Conservation (phyloP, 345 rosid genomes). For the Nasturtium officinale region DNA sequence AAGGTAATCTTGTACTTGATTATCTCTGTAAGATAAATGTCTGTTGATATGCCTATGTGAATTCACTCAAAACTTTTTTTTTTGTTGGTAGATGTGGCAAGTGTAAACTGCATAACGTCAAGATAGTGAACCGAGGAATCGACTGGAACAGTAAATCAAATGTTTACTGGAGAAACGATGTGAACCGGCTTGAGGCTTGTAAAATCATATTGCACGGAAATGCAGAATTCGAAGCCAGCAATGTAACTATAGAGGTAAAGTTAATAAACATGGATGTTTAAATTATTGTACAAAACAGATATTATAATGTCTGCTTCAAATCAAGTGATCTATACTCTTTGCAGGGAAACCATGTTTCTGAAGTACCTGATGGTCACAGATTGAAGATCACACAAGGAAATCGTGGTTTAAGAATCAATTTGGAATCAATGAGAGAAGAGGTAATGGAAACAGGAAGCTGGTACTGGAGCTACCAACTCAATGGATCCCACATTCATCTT, state of each 20-base stretch:
- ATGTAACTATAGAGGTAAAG: conserved; percentile 72
- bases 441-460: conserved; percentile 77
- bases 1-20: conserved; percentile 47
- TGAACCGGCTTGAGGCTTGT: conserved; percentile 62
- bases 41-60: not conserved
- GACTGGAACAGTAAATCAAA: conserved; percentile 74
- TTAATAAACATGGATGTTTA: not conserved
- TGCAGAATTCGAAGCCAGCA: conserved; percentile 86
- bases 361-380: conserved; percentile 81
- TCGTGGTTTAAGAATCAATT: conserved; percentile 58
- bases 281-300: not conserved
- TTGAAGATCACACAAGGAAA: conserved; percentile 64
- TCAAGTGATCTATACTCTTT: not conserved
- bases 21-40: conserved; percentile 12
- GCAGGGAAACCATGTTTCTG: conserved; percentile 86
- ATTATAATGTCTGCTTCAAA: conserved; percentile 3
- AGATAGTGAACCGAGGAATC: conserved; percentile 73
- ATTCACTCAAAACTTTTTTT: conserved; percentile 16
- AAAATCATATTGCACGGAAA: conserved; percentile 82
- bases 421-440: conserved; percentile 54
- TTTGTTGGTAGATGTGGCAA: conserved; percentile 68
- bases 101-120: conserved; percentile 75
- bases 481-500: conserved; percentile 61
- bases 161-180: conserved; percentile 86
- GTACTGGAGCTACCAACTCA: conserved; percentile 77